A percentile compares a stretch with the other conserved stretches of the same genome.
These are phyloP conservation scores for Kitagawia praeruptora DNA, from an alignment of 129 eudicot genomes.

Conservation along the genomic window DNA sequence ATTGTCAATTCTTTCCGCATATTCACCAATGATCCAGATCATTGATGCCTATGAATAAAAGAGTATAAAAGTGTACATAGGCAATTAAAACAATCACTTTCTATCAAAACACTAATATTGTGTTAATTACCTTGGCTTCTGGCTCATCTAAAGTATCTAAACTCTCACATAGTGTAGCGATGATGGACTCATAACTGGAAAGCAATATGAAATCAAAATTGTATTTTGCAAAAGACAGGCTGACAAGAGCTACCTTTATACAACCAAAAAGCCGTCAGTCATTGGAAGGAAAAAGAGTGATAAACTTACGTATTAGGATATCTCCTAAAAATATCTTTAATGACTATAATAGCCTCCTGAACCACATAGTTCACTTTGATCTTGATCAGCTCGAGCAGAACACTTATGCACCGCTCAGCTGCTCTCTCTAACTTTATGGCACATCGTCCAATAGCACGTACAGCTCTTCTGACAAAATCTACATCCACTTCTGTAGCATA, in stretches of 20 bases:
- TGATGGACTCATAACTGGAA: constrained; percentile 88
- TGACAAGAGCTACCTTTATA: background rate
- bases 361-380: constrained; percentile 97
- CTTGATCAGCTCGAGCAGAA: constrained; percentile 86
- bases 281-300: constrained; percentile 1
- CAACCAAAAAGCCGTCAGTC: background rate
- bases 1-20: constrained; percentile 99
- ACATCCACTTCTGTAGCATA: constrained; percentile 99
- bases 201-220: background rate
- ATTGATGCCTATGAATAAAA: constrained; percentile 71
- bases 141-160: constrained; percentile 98
- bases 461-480: constrained; percentile 96
- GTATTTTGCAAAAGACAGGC: background rate
- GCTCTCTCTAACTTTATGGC: constrained; percentile 99
- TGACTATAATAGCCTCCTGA: constrained; percentile 97
- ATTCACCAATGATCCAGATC: constrained; percentile 99
- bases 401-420: constrained; percentile 98
- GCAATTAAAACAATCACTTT: background rate
- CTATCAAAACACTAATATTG: constrained; percentile 1
- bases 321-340: constrained; percentile 95
- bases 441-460: constrained; percentile 99
- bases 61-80: background rate
- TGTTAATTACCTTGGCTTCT: constrained; percentile 75
- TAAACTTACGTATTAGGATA: constrained; percentile 87
- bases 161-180: constrained; percentile 98